phyloP scores from a whole-genome alignment of 192 early-diverging fungal genomes.

The Umbelopsis sp. region DNA sequence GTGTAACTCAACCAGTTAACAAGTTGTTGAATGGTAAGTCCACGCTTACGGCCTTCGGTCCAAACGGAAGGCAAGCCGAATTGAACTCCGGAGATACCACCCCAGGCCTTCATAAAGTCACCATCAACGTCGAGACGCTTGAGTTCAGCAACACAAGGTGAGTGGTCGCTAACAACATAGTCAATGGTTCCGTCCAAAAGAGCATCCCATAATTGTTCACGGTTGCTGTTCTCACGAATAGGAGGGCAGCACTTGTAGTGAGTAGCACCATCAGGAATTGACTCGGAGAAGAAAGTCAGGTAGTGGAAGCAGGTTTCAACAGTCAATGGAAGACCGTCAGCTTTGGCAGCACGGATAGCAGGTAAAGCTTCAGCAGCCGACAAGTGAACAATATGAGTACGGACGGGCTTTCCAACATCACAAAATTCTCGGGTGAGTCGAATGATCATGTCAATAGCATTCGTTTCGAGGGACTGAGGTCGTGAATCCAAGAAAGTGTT shows the following conservation, averaged over 20 bases:
- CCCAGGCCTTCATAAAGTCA: conserved; percentile 82
- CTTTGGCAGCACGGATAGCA: conserved; percentile 70
- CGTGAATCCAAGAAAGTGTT: conserved; percentile 70
- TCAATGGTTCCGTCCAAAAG: conserved; percentile 79
- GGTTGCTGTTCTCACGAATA: conserved; percentile 70
- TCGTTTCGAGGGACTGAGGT: conserved; percentile 70
- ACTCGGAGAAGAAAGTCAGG: conserved; percentile 66
- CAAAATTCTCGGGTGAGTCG: conserved; percentile 65
- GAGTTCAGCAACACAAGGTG: conserved; percentile 77
- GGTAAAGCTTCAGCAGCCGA: conserved; percentile 77
- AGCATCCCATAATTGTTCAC: conserved; percentile 71
- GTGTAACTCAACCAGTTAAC: conserved; percentile 61
- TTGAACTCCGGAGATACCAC: conserved; percentile 79
- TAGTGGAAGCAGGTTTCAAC: conserved; percentile 89
- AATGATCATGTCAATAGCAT: conserved; percentile 75
- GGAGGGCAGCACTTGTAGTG: conserved; percentile 89
- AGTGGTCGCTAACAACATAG: conserved; percentile 83
- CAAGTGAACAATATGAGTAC: conserved; percentile 81
- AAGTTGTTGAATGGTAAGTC: conserved; percentile 45
- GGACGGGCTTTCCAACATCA: conserved; percentile 52
- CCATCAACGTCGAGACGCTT: conserved; percentile 66
- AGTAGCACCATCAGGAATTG: conserved; percentile 67
- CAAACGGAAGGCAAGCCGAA: conserved; percentile 80
- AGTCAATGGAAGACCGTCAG: conserved; percentile 67
- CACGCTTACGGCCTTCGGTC: conserved; percentile 73